These are phyloP conservation scores for Isabelozyma heimii DNA, from an alignment of 805 yeast genomes.

Conservation along the genomic window DNA sequence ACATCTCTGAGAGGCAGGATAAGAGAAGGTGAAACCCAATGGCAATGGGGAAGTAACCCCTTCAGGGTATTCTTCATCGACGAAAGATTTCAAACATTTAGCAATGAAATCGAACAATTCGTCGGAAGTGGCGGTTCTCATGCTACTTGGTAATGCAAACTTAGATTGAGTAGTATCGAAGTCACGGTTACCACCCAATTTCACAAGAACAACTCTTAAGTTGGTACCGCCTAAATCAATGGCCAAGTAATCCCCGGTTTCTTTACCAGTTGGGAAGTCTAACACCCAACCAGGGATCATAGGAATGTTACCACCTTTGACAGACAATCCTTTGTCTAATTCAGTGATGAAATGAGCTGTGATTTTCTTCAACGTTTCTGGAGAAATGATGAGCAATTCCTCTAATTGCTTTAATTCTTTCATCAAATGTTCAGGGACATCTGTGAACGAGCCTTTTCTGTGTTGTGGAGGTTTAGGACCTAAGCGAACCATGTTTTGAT, in stretches of 20 bases:
- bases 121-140: conserved; percentile 77
- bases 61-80: conserved; percentile 64
- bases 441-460: conserved; percentile 62
- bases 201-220: conserved; percentile 86
- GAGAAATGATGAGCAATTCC: conserved; percentile 57
- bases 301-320: conserved; percentile 82
- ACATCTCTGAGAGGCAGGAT: conserved; percentile 80
- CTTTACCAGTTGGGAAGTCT: conserved; percentile 90
- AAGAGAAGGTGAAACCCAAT: conserved; percentile 93
- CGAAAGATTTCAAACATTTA: conserved; percentile 67
- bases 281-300: conserved; percentile 98
- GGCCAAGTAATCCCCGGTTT: conserved; percentile 85
- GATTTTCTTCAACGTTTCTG: conserved; percentile 59
- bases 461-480: conserved; percentile 83
- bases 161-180: conserved; percentile 87
- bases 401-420: conserved; percentile 59
- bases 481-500: conserved; percentile 63
- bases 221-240: conserved; percentile 98
- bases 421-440: conserved; percentile 62
- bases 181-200: conserved; percentile 75
- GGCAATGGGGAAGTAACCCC: conserved; percentile 64
- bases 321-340: conserved; percentile 75
- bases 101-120: conserved; percentile 88
- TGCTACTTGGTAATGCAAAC: conserved; percentile 69
- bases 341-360: conserved; percentile 76